A percentile compares a stretch with the other conserved stretches of the same genome.
phyloP scores from a whole-genome alignment of 2,329 filamentous ascomycete genomes.

The Botrytis hyacinthi region DNA sequence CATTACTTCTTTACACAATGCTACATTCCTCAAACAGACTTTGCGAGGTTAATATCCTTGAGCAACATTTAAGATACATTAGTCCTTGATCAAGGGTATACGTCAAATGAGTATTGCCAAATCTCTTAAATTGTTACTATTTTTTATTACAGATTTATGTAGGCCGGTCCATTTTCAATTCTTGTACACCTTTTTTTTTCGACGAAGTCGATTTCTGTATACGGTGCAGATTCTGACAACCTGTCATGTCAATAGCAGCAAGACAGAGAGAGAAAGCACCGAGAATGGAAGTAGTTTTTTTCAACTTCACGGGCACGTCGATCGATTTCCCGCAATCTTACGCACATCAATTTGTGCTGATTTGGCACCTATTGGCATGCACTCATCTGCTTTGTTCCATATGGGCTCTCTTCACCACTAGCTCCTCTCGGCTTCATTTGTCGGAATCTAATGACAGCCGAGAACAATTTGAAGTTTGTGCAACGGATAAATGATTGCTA shows the following conservation, averaged over 20 bases:
- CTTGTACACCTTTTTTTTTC: neutral
- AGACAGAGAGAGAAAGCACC: neutral
- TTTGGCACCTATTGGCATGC: neutral
- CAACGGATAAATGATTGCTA: neutral
- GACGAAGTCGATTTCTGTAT: neutral
- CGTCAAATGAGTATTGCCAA: neutral
- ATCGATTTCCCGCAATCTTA: neutral
- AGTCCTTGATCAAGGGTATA: neutral
- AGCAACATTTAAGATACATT: neutral
- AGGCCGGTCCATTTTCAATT: neutral
- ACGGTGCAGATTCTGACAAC: neutral
- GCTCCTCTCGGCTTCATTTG: neutral
- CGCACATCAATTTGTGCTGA: neutral
- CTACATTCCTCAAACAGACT: neutral
- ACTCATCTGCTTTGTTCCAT: neutral
- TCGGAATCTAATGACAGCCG: neutral
- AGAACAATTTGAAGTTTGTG: neutral
- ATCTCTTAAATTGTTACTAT: neutral
- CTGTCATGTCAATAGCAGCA: neutral
- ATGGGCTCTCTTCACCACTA: neutral
- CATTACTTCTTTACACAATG: neutral
- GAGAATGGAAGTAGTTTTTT: neutral
- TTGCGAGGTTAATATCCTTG: neutral
- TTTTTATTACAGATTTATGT: neutral
- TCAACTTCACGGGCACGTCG: neutral